Evolutionary conservation across 768 basidiomycete genomes (phyloP).

Genomic region (Albatrellus ellisii): DNA sequence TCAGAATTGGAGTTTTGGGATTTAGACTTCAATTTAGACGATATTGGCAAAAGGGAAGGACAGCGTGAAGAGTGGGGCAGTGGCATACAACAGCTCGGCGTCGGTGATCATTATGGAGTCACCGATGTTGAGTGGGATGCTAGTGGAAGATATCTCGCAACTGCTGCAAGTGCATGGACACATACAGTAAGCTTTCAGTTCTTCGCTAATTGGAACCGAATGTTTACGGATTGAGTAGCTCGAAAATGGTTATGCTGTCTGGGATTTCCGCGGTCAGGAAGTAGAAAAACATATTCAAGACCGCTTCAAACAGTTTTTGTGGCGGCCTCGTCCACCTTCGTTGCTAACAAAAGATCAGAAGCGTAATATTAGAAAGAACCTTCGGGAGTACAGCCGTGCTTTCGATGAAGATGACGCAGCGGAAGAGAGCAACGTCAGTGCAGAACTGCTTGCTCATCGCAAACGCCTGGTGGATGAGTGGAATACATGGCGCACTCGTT

Average conservation of each 20-base stretch:
- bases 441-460: conserved; percentile 82
- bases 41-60: conserved; percentile 31
- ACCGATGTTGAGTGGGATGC: conserved; percentile 99
- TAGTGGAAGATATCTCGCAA: conserved; percentile 83
- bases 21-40: conserved; percentile 72
- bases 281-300: conserved; percentile 82
- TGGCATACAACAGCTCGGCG: conserved; percentile 74
- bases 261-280: conserved; percentile 98
- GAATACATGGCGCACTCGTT: conserved; percentile 88
- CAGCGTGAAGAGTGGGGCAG: conserved; percentile 60
- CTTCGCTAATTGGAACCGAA: background rate
- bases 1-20: conserved; percentile 99
- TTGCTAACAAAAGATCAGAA: conserved; percentile 83
- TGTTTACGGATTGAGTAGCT: conserved; percentile 35
- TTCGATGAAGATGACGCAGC: conserved; percentile 98
- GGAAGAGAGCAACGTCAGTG: conserved; percentile 89
- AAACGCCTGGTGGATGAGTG: conserved; percentile 94
- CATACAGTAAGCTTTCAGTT: conserved; percentile 52
- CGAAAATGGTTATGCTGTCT: conserved; percentile 91
- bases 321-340: conserved; percentile 91
- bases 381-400: conserved; percentile 78
- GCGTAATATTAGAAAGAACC: conserved; percentile 71
- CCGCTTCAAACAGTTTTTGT: conserved; percentile 97
- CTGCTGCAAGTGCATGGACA: conserved; percentile 91
- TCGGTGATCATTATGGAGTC: conserved; percentile 91